Conservation (phyloP, 2,329 filamentous ascomycete species). For the Talaromyces funiculosus region DNA sequence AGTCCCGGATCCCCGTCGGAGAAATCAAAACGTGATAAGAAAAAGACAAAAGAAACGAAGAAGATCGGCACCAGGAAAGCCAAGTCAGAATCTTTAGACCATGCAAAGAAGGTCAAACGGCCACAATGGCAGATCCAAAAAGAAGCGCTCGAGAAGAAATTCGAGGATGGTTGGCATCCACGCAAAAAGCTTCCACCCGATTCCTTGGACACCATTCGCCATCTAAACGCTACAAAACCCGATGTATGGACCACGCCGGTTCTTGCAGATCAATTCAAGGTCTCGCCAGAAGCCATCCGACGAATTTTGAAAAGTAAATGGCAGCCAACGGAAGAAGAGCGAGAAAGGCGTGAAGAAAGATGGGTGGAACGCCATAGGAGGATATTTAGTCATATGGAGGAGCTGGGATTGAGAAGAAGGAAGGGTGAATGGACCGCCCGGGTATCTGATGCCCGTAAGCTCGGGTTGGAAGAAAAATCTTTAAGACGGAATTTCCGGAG, state of each 20-base stretch:
- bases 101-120: constrained; percentile 25
- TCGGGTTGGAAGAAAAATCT: not conserved
- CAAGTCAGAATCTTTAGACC: not conserved
- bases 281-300: constrained; percentile 82
- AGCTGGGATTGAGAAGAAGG: constrained; percentile 50
- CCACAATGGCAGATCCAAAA: constrained; percentile 73
- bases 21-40: not conserved
- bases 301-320: constrained; percentile 66
- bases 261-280: constrained; percentile 71
- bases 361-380: constrained; percentile 42
- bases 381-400: constrained; percentile 43
- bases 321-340: constrained; percentile 36
- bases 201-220: constrained; percentile 81
- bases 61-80: constrained; percentile 5
- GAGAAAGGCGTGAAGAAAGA: constrained; percentile 35
- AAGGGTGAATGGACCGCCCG: constrained; percentile 32
- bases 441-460: constrained; percentile 6
- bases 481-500: not conserved
- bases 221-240: constrained; percentile 71
- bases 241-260: constrained; percentile 67
- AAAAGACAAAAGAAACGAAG: not conserved
- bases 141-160: constrained; percentile 66
- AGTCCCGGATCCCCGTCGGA: not conserved
- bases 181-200: constrained; percentile 85
- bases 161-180: constrained; percentile 72